These are phyloP conservation scores for Cladosporium sp. DNA, from an alignment of 2,329 filamentous ascomycete species.

Conservation along the genomic window DNA sequence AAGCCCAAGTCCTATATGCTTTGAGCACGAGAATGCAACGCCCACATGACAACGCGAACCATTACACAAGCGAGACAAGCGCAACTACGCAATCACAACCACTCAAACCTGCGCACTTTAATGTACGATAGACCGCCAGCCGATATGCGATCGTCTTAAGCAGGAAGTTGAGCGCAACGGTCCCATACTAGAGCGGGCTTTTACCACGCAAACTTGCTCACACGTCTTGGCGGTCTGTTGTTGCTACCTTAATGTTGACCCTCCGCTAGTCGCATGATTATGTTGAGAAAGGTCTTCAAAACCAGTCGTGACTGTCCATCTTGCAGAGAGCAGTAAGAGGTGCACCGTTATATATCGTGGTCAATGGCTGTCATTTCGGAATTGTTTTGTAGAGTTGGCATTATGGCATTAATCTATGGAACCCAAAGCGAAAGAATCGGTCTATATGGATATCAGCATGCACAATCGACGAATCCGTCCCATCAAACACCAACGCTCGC, in stretches of 20 bases:
- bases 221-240: background rate
- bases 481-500: background rate
- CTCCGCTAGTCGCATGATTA: background rate
- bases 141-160: background rate
- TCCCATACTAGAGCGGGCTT: background rate
- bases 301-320: background rate
- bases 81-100: background rate
- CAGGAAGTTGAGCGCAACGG: background rate
- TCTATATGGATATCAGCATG: slow-evolving; percentile 6
- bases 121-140: background rate
- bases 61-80: slow-evolving; percentile 4
- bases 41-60: background rate
- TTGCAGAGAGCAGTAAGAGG: background rate
- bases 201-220: slow-evolving; percentile 13
- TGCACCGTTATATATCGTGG: background rate
- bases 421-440: background rate
- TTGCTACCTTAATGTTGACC: background rate
- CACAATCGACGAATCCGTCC: background rate
- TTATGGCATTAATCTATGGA: slow-evolving; percentile 8
- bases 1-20: background rate
- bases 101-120: slow-evolving; percentile 4
- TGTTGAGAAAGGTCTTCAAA: background rate
- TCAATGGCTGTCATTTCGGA: background rate
- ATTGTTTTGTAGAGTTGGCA: background rate
- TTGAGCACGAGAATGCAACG: background rate